These are phyloP conservation scores for Gymnopus androsaceus DNA, from an alignment of 1,284 basidiomycete species.

Conservation along the genomic window DNA sequence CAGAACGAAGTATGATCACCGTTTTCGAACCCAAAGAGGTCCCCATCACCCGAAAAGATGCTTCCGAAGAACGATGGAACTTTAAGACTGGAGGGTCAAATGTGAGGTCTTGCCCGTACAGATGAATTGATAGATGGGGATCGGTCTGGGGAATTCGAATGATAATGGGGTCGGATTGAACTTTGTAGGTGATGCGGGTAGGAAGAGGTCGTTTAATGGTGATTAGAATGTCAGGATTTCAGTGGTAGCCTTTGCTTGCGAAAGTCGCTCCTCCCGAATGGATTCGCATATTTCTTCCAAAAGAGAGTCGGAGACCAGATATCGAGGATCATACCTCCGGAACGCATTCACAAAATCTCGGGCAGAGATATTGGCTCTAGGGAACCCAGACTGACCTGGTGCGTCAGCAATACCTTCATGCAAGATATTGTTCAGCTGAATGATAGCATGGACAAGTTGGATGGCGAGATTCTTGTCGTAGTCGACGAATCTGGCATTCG, in stretches of 20 bases:
- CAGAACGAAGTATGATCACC: constrained; percentile 78
- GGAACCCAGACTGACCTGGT: constrained; percentile 61
- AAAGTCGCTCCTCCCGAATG: constrained; percentile 70
- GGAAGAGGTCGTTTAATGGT: constrained; percentile 75
- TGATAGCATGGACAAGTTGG: constrained; percentile 81
- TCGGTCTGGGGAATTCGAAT: constrained; percentile 83
- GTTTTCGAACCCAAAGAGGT: constrained; percentile 79
- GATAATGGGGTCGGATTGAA: constrained; percentile 83
- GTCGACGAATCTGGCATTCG: constrained; percentile 78
- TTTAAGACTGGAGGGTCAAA: constrained; percentile 84
- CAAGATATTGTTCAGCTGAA: constrained; percentile 83
- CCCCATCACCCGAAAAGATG: constrained; percentile 87
- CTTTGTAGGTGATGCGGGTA: constrained; percentile 76
- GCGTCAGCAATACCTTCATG: constrained; percentile 66
- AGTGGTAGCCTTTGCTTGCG: constrained; percentile 63
- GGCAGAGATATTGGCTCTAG: constrained; percentile 63
- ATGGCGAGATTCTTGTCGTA: constrained; percentile 80
- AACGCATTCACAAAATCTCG: constrained; percentile 83
- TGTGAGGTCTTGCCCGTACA: constrained; percentile 81
- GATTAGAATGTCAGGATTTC: constrained; percentile 54
- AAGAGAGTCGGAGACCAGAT: constrained; percentile 70
- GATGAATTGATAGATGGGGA: constrained; percentile 73
- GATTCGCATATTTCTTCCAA: constrained; percentile 79
- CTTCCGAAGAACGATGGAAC: constrained; percentile 75
- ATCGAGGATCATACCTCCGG: constrained; percentile 69